These are phyloP conservation scores for Rostrohypoxylon terebratum DNA, from an alignment of 495 filamentous ascomycete species.

Conservation along the genomic window DNA sequence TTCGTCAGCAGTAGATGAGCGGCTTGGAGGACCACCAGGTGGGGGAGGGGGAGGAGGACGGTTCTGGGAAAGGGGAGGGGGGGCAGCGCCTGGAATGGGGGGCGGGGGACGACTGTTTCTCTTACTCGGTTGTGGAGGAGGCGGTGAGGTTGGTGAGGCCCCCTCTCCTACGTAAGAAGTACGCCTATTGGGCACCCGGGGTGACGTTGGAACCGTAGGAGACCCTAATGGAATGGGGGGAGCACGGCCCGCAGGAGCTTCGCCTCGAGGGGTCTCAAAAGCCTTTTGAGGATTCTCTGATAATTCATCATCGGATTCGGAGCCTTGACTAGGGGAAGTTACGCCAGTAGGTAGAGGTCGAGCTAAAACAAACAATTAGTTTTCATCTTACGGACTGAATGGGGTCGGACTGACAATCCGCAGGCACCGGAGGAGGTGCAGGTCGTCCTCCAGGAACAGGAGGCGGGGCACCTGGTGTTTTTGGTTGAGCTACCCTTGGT, in stretches of 20 bases:
- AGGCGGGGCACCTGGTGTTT: slow-evolving; percentile 59
- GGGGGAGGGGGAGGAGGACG: slow-evolving; percentile 85
- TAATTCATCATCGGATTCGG: slow-evolving; percentile 93
- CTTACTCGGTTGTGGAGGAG: slow-evolving; percentile 58
- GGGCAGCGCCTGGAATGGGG: slow-evolving; percentile 62
- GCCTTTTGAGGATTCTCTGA: slow-evolving; percentile 68
- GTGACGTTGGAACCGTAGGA: slow-evolving; percentile 65
- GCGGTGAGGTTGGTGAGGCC: slow-evolving; percentile 59
- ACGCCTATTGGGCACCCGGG: slow-evolving; percentile 64
- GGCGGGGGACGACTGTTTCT: slow-evolving; percentile 64
- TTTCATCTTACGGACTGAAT: slow-evolving; percentile 32
- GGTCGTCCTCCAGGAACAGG: slow-evolving; percentile 73
- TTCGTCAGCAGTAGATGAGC: slow-evolving; percentile 71
- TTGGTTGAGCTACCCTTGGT: slow-evolving; percentile 50
- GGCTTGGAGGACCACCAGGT: slow-evolving; percentile 66
- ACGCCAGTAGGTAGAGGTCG: slow-evolving; percentile 66
- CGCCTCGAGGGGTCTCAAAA: slow-evolving; percentile 53
- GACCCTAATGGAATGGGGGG: slow-evolving; percentile 64
- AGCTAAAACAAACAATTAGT: slow-evolving; percentile 61
- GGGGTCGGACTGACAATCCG: slow-evolving; percentile 68
- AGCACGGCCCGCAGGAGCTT: slow-evolving; percentile 53
- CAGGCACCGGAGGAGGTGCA: slow-evolving; percentile 75
- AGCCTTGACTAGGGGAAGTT: slow-evolving; percentile 78
- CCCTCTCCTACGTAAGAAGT: slow-evolving; percentile 64
- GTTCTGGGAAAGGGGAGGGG: slow-evolving; percentile 66